These are phyloP conservation scores for Tuber microsphaerosporum DNA, from an alignment of 495 filamentous ascomycete species.

Conservation along the genomic window DNA sequence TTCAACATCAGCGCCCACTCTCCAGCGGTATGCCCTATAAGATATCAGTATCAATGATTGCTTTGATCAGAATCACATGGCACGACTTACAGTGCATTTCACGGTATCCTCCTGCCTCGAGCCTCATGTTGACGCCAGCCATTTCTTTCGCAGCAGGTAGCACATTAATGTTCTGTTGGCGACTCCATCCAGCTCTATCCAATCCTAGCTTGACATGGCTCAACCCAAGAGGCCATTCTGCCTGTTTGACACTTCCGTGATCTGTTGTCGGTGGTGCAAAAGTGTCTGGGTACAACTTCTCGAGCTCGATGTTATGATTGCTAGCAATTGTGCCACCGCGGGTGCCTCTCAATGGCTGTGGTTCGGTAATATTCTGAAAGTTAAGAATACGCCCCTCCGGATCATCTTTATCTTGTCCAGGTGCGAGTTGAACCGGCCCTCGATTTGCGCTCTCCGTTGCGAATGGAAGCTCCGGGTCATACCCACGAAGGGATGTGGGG, in stretches of 20 bases:
- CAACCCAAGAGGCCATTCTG: constrained; percentile 66
- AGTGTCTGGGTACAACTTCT: constrained; percentile 59
- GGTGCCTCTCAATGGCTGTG: constrained; percentile 62
- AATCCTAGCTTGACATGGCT: constrained; percentile 57
- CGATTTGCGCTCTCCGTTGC: constrained; percentile 33
- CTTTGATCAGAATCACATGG: neutral
- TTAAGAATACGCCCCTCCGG: constrained; percentile 58
- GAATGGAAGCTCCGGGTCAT: constrained; percentile 27
- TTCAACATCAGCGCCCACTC: constrained; percentile 64
- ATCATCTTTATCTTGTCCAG: constrained; percentile 54
- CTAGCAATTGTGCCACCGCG: constrained; percentile 48
- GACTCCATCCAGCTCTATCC: constrained; percentile 58
- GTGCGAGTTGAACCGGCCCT: constrained; percentile 41
- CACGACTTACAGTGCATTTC: constrained; percentile 56
- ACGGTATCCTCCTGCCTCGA: constrained; percentile 58
- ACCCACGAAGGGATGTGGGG: constrained; percentile 36
- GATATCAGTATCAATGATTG: constrained; percentile 5
- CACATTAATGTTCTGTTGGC: constrained; percentile 58
- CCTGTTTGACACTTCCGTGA: constrained; percentile 55
- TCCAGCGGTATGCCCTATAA: constrained; percentile 53
- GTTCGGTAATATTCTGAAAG: constrained; percentile 55
- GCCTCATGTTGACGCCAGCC: constrained; percentile 73
- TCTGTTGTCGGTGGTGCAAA: constrained; percentile 63
- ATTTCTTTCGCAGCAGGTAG: constrained; percentile 60
- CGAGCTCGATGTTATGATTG: constrained; percentile 49